A percentile compares a stretch with the other conserved stretches of the same genome.
phyloP scores from a whole-genome alignment of 257 asterid species.

The Nicotiana knightiana region DNA sequence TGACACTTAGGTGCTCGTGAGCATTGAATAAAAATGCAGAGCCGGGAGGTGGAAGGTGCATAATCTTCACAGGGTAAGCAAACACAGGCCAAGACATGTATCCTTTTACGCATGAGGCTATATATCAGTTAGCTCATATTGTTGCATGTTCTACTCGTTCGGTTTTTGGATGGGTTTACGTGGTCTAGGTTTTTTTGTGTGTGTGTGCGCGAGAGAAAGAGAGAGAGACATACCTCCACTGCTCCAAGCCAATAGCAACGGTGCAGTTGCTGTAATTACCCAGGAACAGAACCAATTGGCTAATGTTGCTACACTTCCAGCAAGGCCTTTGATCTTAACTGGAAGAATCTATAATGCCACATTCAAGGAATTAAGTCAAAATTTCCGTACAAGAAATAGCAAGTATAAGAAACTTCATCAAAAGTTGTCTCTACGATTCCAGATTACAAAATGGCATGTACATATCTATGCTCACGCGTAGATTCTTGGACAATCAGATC shows the following conservation, averaged over 20 bases:
- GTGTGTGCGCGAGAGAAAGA: background rate
- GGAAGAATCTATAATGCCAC: slow-evolving; percentile 65
- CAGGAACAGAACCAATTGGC: slow-evolving; percentile 69
- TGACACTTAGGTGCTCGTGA: background rate
- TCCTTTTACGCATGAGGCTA: background rate
- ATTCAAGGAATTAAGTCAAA: background rate
- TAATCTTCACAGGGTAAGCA: background rate
- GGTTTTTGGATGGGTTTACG: background rate
- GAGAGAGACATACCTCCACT: slow-evolving; percentile 48
- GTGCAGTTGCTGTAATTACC: slow-evolving; percentile 67
- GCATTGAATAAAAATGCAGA: background rate
- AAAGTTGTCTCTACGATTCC: background rate
- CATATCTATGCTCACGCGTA: background rate
- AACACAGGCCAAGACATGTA: background rate
- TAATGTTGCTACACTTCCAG: slow-evolving; percentile 87
- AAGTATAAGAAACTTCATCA: background rate
- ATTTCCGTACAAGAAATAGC: background rate
- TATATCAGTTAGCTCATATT: background rate
- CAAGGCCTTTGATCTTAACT: slow-evolving; percentile 71
- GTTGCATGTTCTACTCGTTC: background rate
- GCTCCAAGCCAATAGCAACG: slow-evolving; percentile 73
- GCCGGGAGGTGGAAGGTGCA: background rate
- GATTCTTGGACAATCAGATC: background rate
- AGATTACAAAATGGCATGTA: background rate
- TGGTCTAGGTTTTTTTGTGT: background rate